Evolutionary conservation across 192 early-diverging fungal species (phyloP), one percentile per base, ranked within the genome.

Genomic region (Coemansia sp.): DNA sequence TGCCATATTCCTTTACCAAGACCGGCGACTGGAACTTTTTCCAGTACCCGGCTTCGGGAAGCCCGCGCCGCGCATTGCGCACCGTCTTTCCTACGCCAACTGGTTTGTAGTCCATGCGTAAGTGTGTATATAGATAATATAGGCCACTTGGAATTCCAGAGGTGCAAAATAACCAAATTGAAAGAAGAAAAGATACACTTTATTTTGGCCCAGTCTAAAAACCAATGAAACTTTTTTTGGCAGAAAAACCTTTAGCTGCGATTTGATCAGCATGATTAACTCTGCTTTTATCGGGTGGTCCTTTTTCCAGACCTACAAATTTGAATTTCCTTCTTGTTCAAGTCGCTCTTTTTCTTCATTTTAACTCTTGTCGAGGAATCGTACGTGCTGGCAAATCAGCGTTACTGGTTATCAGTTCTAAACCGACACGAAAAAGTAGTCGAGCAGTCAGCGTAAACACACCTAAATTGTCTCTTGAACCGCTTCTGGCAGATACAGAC

Each of bases 21-120:
- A 93, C 86, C 9, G 92, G 93, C n/a, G 88, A 87, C 91, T 94
- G 89, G 73, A 93, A 91, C 76, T 82, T 82, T 66, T 84, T 87
- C 92, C 92, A 93, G 70, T 88, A 89, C 73, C 76, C 85, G 24
- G 83, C 71, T 69, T 92, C 91, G 16, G 84, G 71, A 2, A 85
- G 78, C 66, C 78, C 72, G 38, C 84, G 78, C 70, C 79, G 81
- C 55, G 80, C 69, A n/a, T 77, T 58, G 54, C 84, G 77, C 48
- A 83, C 78, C 24, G 76, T 81, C 64, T 86, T 86, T 41, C 83
- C 85, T 45, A 81, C 65, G 38, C 83, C 75, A 54, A 84, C 59
- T 56, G 85, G 81, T 70, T 86, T 83, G 65, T 79, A 90, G 57
- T 90, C 66, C 73, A 75, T 75, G 32, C 32, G 32, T 29, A 7